These are phyloP conservation scores for Penicillium manginii DNA, from an alignment of 495 filamentous ascomycete genomes.

Conservation along the genomic window DNA sequence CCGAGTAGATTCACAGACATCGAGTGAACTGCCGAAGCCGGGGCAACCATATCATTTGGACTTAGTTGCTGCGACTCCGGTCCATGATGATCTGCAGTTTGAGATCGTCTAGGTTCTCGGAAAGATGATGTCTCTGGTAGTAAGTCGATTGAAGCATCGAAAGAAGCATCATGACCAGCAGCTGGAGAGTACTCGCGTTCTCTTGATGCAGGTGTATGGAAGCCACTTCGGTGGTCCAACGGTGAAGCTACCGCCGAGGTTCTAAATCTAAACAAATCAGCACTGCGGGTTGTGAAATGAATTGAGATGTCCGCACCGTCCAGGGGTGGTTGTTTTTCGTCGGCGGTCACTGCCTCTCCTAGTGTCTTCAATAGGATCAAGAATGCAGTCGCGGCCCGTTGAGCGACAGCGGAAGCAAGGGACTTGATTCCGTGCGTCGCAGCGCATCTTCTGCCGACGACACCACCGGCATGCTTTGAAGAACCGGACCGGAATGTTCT, in stretches of 20 bases:
- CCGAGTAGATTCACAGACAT: conserved; percentile 50
- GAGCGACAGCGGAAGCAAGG: conserved; percentile 47
- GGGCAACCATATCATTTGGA: conserved; percentile 49
- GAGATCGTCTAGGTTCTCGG: conserved; percentile 28
- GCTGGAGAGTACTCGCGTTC: conserved; percentile 39
- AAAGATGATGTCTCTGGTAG: conserved; percentile 27
- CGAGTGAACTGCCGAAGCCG: conserved; percentile 43
- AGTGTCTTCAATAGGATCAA: conserved; percentile 42
- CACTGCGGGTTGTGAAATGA: not conserved
- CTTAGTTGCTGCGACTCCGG: conserved; percentile 45
- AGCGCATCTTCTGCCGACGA: conserved; percentile 48
- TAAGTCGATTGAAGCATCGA: conserved; percentile 35
- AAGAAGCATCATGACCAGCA: conserved; percentile 25
- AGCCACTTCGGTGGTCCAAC: conserved; percentile 30
- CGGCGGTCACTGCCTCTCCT: conserved; percentile 34
- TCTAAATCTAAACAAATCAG: conserved; percentile 24
- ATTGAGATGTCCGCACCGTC: not conserved
- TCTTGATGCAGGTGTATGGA: conserved; percentile 33
- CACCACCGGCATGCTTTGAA: conserved; percentile 51
- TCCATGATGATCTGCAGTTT: conserved; percentile 32
- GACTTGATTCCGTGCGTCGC: conserved; percentile 46
- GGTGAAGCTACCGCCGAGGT: conserved; percentile 29
- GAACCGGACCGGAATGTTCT: conserved; percentile 38
- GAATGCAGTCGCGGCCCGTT: conserved; percentile 42
- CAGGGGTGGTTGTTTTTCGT: conserved; percentile 31